Base-by-base conservation (phyloP, 2,329 filamentous ascomycete genomes). In the Cytospora chrysosperma region DNA sequence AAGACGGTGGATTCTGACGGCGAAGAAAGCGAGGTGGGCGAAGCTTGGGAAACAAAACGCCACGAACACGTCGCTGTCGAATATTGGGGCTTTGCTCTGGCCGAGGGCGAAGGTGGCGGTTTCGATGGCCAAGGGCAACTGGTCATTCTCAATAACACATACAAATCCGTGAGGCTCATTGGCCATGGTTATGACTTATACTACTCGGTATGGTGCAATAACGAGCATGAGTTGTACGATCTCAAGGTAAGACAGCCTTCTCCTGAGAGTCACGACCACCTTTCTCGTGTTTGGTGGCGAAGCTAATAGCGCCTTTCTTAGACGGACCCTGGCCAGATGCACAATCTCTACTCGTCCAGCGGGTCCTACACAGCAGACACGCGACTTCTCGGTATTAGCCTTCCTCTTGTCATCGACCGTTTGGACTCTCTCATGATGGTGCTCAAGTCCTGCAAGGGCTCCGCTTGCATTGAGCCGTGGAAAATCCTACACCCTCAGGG, bases 171-270 rank as follows among this genome's bases (percentile, higher is more conserved):
- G 6, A 78, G 84, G 9, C 70, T 87, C 4, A 75, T 84, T 3
- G 75, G 78, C 0, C 70, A 80, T 1, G 73, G 74, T 2, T 88
- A 88, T 68, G 83, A 81, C 67, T 69, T 88, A 7, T 83, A 85
- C 64, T 89, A 89, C 70, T 81, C 84, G 0, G 83, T 88, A 0
- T 89, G 87, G 86, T 89, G 87, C 68, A 87, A 76, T 15, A 85
- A 85, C 51, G 85, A 88, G 67, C 81, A 84, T 59, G 85, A 89
- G 68, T 78, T 87, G 0, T 90, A 88, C 70, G 79, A 89, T 65
- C 69, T 87, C 53, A 80, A 76, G 69, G 84, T 82, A 72, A 67
- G 75, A 26, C 17, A 5, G 10, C 3, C 6, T 15, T 15, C 4
- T 28, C 0, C n/a, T 1, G 12, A 40, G 4, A 26, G n/a, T 28